Base-by-base conservation (phyloP, 2,329 filamentous ascomycete genomes). In the Colletotrichum cuscutae region DNA sequence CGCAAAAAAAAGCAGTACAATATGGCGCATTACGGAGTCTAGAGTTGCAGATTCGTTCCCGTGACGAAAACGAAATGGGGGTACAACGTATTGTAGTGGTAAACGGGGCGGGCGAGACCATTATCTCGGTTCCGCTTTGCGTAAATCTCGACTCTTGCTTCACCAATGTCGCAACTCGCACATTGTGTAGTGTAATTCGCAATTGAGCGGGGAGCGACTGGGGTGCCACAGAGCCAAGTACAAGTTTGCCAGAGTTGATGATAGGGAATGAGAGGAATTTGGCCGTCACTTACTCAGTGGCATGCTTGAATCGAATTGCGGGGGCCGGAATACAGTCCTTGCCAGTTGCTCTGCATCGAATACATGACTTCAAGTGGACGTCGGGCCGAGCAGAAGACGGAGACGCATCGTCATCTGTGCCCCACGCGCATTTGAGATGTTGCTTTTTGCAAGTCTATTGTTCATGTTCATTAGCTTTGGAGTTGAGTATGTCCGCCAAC, bases 401-500 rank as follows among this genome's bases (percentile, higher is more conserved):
- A 24, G 57, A 12, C 42, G 58, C 69, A 58, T 54, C 69, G 54
- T 59, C 67, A 63, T 72, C 58, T n/a, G 37, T 30, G 52, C 57
- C 24, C 69, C 65, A 68, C 57, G 42, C 49, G 68, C 68, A 71
- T 58, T 68, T 71, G 49, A 68, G 68, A 37, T 68, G 68, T 15
- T 67, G 63, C 37, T 24, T 67, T 26, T 71, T 71, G 63, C 68
- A 71, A 24, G 65, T 59, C 59, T 64, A 15, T 26, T 15, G 6
- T 15, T 26, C n/a, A 12, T 53, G 28, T 7, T 19, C 2, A 8
- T 42, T 42, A 42, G 37, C 15, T 42, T 19, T 35, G 46, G 60
- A 53, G 60, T 53, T 53, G 60, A 26, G 37, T 4, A 22, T 35
- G 24, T 46, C 19, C n/a, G 24, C 5, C 24, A 57, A 57, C 13